phyloP scores from a whole-genome alignment of 1,284 basidiomycete genomes.

The Blastosporella zonata region DNA sequence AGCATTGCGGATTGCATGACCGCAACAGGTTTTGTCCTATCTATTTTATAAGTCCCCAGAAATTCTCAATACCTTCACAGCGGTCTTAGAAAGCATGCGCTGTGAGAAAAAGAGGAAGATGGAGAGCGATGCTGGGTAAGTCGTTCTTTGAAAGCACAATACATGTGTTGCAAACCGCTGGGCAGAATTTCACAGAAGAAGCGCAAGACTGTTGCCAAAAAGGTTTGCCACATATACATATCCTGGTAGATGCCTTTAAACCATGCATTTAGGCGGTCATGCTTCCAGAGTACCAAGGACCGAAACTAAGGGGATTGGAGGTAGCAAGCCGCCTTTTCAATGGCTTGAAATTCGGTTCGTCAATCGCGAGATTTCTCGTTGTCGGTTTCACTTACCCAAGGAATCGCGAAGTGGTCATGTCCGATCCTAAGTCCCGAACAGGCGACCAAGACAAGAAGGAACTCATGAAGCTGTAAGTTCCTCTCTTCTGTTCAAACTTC shows the following conservation, averaged over 20 bases:
- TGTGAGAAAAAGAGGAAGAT: constrained; percentile 70
- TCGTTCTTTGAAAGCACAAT: neutral
- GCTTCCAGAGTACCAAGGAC: constrained; percentile 63
- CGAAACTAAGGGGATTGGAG: constrained; percentile 55
- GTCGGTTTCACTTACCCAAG: neutral
- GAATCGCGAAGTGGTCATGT: constrained; percentile 60
- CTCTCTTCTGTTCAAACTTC: neutral
- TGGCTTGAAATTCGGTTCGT: constrained; percentile 76
- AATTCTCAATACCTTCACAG: constrained; percentile 20
- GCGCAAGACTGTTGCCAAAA: constrained; percentile 52
- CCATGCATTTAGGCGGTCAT: constrained; percentile 45
- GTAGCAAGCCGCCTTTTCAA: constrained; percentile 67
- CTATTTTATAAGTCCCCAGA: neutral
- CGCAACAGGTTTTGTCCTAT: constrained; percentile 48
- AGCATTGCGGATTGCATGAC: constrained; percentile 66
- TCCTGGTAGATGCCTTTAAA: neutral
- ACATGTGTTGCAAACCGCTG: neutral
- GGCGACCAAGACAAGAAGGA: constrained; percentile 67
- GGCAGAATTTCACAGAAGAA: constrained; percentile 61
- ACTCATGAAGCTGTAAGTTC: constrained; percentile 58
- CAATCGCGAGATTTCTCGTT: neutral
- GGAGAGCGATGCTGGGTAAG: constrained; percentile 53
- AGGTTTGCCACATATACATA: constrained; percentile 33
- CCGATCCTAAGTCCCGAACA: constrained; percentile 70
- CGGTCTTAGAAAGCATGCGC: constrained; percentile 52